Conservation (phyloP, 2,329 filamentous ascomycete genomes). For the Sporothrix schenckii region DNA sequence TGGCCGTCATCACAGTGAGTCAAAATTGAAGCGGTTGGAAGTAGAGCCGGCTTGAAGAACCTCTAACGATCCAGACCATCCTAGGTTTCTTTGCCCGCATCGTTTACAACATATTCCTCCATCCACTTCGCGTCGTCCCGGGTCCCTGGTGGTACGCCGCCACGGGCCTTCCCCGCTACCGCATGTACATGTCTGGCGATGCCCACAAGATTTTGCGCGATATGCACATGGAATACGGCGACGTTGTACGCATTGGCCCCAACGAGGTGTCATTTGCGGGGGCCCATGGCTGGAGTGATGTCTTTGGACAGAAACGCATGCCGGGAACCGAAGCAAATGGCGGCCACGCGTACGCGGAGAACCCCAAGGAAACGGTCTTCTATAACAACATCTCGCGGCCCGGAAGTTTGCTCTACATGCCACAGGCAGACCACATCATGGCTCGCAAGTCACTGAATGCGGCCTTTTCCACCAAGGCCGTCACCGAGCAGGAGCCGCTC, state of each 20-base stretch:
- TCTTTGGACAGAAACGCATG: constrained; percentile 37
- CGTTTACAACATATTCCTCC: constrained; percentile 35
- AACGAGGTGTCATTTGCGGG: constrained; percentile 49
- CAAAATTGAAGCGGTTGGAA: not conserved
- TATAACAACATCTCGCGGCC: constrained; percentile 7
- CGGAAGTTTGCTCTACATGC: constrained; percentile 30
- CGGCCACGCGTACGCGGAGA: constrained; percentile 21
- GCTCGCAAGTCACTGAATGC: constrained; percentile 30
- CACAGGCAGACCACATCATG: constrained; percentile 23
- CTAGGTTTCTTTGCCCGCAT: constrained; percentile 18
- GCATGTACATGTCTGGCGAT: constrained; percentile 4
- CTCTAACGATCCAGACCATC: not conserved
- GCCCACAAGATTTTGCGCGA: constrained; percentile 31
- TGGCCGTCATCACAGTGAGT: constrained; percentile 16
- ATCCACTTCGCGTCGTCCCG: constrained; percentile 43
- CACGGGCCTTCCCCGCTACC: constrained; percentile 32
- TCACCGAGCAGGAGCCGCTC: constrained; percentile 32
- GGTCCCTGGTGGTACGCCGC: constrained; percentile 41
- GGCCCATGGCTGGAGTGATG: constrained; percentile 44
- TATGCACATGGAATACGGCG: constrained; percentile 47
- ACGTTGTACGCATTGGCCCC: constrained; percentile 50
- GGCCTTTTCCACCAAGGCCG: constrained; percentile 35
- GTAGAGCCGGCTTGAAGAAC: no score
- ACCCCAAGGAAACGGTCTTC: constrained; percentile 32
- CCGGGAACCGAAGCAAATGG: not conserved